These are phyloP conservation scores for Pseudonitzschia multiseries DNA, from an alignment of 108 stramenopile genomes.

Conservation along the genomic window DNA sequence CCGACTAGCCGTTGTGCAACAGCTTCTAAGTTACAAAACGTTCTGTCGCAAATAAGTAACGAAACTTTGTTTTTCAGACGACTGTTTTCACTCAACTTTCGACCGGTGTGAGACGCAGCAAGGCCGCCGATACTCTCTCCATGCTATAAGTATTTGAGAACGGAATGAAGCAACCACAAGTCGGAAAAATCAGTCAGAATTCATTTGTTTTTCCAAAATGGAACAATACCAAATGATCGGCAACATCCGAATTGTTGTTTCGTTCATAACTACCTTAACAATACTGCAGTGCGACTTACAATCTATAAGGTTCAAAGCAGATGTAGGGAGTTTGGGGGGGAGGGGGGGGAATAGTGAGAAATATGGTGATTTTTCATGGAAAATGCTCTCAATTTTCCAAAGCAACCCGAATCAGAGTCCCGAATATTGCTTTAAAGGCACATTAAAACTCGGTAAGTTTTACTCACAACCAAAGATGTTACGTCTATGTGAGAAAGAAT, in stretches of 20 bases:
- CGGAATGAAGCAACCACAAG: not conserved
- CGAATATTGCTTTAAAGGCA: too few relatives aligned
- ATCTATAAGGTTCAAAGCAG: not conserved
- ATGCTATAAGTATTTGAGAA: conserved; percentile 28
- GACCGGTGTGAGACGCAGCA: conserved; percentile 77
- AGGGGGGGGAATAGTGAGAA: not conserved
- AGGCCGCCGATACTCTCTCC: conserved; percentile 89
- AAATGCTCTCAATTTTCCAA: not conserved
- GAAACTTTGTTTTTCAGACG: conserved; percentile 30
- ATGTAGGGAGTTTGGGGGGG: not conserved
- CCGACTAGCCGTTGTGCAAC: conserved; percentile 83
- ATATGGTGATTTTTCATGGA: not conserved
- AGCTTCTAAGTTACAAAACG: conserved; percentile 86
- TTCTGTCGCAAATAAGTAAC: conserved; percentile 82
- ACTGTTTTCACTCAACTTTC: conserved; percentile 36
- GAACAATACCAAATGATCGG: too few relatives aligned
- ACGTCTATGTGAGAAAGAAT: conserved; percentile 58
- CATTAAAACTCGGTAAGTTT: too few relatives aligned
- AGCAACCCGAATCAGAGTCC: too few relatives aligned
- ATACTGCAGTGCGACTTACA: not conserved
- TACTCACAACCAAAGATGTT: conserved; percentile 51
- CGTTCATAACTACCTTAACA: too few relatives aligned
- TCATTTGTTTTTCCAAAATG: too few relatives aligned
- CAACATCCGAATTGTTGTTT: too few relatives aligned
- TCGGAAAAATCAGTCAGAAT: too few relatives aligned